Percentiles rank a stretch among this genome's conserved stretches.
These are phyloP conservation scores for Sungouiella thailandica DNA, from an alignment of 805 yeast genomes.

Conservation along the genomic window DNA sequence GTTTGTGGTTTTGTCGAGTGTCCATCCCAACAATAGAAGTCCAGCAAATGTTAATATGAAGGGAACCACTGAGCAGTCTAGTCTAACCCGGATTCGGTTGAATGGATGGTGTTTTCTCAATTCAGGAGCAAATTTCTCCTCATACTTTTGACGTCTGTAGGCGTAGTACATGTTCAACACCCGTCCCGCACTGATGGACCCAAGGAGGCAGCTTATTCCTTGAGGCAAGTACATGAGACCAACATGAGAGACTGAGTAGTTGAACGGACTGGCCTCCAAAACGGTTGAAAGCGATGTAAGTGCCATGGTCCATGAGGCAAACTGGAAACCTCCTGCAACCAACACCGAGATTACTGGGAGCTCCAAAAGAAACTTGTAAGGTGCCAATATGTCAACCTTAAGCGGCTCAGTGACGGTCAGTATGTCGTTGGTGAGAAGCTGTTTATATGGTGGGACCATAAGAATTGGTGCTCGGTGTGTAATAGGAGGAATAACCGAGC, in stretches of 20 bases:
- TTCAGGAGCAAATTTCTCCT: constrained; percentile 19
- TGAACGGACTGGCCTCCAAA: constrained; percentile 18
- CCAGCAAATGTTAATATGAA: constrained; percentile 37
- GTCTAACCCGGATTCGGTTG: constrained; percentile 51
- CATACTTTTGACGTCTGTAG: constrained; percentile 12
- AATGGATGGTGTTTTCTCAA: constrained; percentile 21
- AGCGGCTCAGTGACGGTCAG: constrained; percentile 2
- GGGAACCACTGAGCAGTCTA: constrained; percentile 40
- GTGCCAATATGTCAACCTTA: constrained; percentile 11
- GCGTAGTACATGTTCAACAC: constrained; percentile 48
- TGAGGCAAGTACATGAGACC: constrained; percentile 74
- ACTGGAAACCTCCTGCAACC: constrained; percentile 57
- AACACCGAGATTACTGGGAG: constrained; percentile 38
- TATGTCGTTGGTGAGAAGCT: constrained; percentile 28
- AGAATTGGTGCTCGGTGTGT: constrained; percentile 46
- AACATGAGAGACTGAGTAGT: constrained; percentile 47
- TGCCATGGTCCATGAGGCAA: constrained; percentile 65
- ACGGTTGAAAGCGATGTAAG: constrained; percentile 61
- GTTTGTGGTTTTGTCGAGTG: constrained; percentile 44
- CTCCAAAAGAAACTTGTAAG: constrained; percentile 40
- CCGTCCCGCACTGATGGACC: constrained; percentile 57
- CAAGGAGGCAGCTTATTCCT: constrained; percentile 61
- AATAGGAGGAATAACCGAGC: constrained; percentile 50
- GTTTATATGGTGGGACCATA: constrained; percentile 21
- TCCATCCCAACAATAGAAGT: constrained; percentile 67